Conservation (phyloP, 768 basidiomycete species). For the Calocera viscosa region DNA sequence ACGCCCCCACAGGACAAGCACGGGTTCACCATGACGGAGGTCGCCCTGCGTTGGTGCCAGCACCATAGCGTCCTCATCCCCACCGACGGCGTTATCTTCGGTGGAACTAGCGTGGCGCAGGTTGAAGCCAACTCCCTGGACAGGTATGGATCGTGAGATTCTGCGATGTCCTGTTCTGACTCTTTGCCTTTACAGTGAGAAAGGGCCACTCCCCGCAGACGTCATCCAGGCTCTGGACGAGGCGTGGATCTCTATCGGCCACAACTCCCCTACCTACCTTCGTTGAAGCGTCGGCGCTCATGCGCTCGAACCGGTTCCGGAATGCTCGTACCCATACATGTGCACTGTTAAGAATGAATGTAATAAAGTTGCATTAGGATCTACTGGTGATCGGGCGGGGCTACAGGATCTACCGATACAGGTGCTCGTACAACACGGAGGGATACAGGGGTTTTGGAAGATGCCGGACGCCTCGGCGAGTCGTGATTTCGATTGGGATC, state of each 20-base stretch:
- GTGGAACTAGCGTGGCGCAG: constrained; percentile 36
- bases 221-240: constrained; percentile 43
- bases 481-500: not conserved
- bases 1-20: constrained; percentile 32
- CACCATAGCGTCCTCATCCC: constrained; percentile 40
- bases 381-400: not conserved
- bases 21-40: constrained; percentile 38
- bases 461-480: not conserved
- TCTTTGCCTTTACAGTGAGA: constrained; percentile 26
- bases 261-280: not conserved
- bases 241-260: constrained; percentile 30
- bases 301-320: not conserved
- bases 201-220: constrained; percentile 43
- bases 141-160: constrained; percentile 14
- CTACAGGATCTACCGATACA: not conserved
- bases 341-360: not conserved
- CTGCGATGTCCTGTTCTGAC: not conserved
- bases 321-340: not conserved
- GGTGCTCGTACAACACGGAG: not conserved
- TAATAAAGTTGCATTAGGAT: not conserved
- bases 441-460: not conserved
- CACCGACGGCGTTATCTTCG: constrained; percentile 38
- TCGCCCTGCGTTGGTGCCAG: constrained; percentile 49
- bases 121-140: constrained; percentile 36
- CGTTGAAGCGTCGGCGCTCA: not conserved